Conservation (phyloP, 148 eudicot species). For the Arbutus unedo region DNA sequence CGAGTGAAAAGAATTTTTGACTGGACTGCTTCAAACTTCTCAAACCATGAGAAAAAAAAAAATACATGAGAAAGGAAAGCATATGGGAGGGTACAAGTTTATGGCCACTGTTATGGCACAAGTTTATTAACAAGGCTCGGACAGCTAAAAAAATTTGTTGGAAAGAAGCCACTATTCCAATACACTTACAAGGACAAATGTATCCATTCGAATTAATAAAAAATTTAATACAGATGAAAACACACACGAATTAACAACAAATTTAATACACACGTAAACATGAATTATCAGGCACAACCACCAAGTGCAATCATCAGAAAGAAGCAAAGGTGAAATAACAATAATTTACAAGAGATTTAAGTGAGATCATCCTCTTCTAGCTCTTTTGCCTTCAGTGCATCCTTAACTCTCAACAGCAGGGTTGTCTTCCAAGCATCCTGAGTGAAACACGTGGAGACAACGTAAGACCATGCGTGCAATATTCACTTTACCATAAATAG, state of each 20-base stretch:
- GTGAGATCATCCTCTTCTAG: slow-evolving; percentile 88
- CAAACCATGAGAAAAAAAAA: not conserved
- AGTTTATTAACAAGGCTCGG: not conserved
- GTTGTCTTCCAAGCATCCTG: slow-evolving; percentile 94
- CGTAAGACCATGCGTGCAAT: not conserved
- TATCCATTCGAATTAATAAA: not conserved
- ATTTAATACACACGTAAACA: not conserved
- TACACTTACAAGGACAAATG: not conserved
- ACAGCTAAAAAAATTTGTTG: not conserved
- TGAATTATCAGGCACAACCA: not conserved
- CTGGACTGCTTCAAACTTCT: not conserved
- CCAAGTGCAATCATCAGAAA: slow-evolving; percentile 14
- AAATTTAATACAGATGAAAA: not conserved
- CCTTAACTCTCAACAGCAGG: slow-evolving; percentile 87
- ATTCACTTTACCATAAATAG: not conserved
- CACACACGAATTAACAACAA: not conserved
- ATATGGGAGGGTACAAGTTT: not conserved
- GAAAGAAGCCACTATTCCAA: not conserved
- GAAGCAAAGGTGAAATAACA: not conserved
- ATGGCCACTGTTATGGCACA: not conserved
- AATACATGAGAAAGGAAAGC: not conserved
- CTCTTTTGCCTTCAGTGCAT: slow-evolving; percentile 71
- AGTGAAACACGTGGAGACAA: not conserved
- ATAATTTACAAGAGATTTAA: not conserved
- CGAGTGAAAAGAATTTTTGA: no score